Base-by-base conservation (phyloP, 164 flowering plant species). In the Piper longum region DNA sequence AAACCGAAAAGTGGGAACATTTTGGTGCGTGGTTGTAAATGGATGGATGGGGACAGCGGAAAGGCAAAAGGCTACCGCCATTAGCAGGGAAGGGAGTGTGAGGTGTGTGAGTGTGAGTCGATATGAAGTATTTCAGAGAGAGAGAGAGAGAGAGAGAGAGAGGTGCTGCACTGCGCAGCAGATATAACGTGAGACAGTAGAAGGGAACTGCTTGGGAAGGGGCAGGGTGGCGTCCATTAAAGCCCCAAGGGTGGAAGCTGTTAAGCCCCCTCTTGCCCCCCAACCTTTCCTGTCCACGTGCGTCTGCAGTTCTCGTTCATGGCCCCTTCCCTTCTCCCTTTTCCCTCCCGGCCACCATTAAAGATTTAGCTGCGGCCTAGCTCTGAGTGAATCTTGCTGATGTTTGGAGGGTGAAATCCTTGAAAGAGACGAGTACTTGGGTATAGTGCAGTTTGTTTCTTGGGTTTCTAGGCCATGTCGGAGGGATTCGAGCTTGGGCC, bases 401-500 rank as follows among this genome's bases (percentile, higher is more conserved):
- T 26, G 36, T 26, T 26, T 26, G 36, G 36, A 26, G 36, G 1
- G 36, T 26, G 36, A 26, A 26, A 26, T 26, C 36, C 36, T 26
- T 26, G 36, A 26, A 26, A 26, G 36, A 26, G 36, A 26, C 36
- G 36, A 26, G 36, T 1, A 26, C 36, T 26, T 26, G 1, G 36
- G 36, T 2, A 26, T 2, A 26, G 36, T 26, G 36, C 36, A 26
- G 36, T 26, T 26, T 26, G n/a, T 36, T 41, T 57, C 41, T 4
- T 41, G 41, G 60, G 36, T 26, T 26, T 57, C 60, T 2, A 42
- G 14, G 36, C 36, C 60, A 36, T 8, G 65, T 62, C 66, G 26
- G 60, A 67, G 59, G 70, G 70, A 43, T 67, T 67, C 60, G 70
- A 67, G 43, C 69, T 51, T 17, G 63, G 44, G 52, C 42, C 64